Evolutionary conservation across 176 grass and related monocot species (phyloP), one percentile per base, ranked within the genome.

Genomic region (Oryza rufipogon): DNA sequence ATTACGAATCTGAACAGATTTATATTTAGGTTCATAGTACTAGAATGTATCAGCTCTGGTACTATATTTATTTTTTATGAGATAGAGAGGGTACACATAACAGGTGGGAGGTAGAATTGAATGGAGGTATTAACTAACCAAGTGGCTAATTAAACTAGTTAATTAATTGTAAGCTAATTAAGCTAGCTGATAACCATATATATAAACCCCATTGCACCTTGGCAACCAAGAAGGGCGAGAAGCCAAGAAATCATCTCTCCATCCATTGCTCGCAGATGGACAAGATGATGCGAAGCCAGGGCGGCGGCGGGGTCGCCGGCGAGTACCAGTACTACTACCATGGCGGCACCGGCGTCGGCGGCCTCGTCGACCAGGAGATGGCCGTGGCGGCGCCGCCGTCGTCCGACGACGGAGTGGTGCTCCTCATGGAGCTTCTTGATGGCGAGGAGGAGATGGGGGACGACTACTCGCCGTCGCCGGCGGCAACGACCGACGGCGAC

Each of bases 401-500:
- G n/a, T 63, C 19, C 4, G 51, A 54, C 23, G 76, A 87, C 10
- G 81, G 65, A 7, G 75, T 66, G 13, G 70, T 61, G 41, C 58
- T 91, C 60, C 64, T 94, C 39, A 86, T 87, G 89, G 76, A 94
- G 68, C 6, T 91, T 33, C 63, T 94, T 46, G 89, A 94, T 32
- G 87, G 91, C 5, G 58, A 93, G 58, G 58, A 63, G 2, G n/a
- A 23, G 58, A 16, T 52, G 49, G 49, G 6, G 49, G 49, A 52
- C 2, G 58, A 7, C n/a, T 39, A 22, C 44, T 47, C 26, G 14
- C 41, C 41, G 14, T 58, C 58, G 5, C 26, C 88, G 8, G 58
- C 1, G 61, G 51, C 4, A 6, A 38, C 36, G 78, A 83, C 9
- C 4, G 66, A 14, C 8, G 42, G 84, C 5, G 54, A 13, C 3